Conservation (phyloP, 2,329 filamentous ascomycete genomes). For the Hymenoscyphus scutula region DNA sequence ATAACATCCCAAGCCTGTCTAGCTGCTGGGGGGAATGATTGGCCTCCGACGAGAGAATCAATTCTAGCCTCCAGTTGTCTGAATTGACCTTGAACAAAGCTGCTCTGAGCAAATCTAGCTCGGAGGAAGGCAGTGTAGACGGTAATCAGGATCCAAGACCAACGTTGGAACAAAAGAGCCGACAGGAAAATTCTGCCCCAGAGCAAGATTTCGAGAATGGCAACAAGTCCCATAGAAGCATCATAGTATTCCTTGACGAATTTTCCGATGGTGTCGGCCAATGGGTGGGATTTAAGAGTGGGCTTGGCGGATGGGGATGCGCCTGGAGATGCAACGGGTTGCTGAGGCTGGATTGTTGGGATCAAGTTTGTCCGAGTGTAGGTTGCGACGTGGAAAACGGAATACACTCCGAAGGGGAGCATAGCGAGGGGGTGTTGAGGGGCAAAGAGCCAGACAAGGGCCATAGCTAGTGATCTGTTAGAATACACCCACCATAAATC, state of each 20-base stretch:
- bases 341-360: constrained; percentile 74
- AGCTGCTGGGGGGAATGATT: constrained; percentile 78
- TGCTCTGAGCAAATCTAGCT: constrained; percentile 84
- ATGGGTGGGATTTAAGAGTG: constrained; percentile 48
- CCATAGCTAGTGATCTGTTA: constrained; percentile 65
- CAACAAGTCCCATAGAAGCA: constrained; percentile 88
- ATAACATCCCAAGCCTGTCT: constrained; percentile 76
- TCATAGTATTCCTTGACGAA: constrained; percentile 99
- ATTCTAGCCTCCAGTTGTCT: constrained; percentile 68
- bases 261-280: constrained; percentile 79
- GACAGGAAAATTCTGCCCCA: constrained; percentile 81
- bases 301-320: constrained; percentile 57
- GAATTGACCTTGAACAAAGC: constrained; percentile 85
- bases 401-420: constrained; percentile 94
- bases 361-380: constrained; percentile 94
- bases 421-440: constrained; percentile 88
- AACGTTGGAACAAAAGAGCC: constrained; percentile 82
- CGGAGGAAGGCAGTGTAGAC: constrained; percentile 93
- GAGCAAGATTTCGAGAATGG: constrained; percentile 80
- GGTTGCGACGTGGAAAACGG: constrained; percentile 95
- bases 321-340: constrained; percentile 51
- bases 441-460: constrained; percentile 89
- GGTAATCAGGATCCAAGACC: constrained; percentile 82
- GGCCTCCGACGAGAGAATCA: constrained; percentile 79
- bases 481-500: constrained; percentile 2